A percentile compares a stretch with the other conserved stretches of the same genome.
These are phyloP conservation scores for Populus deltoides DNA, from an alignment of 345 rosid genomes.

Conservation along the genomic window DNA sequence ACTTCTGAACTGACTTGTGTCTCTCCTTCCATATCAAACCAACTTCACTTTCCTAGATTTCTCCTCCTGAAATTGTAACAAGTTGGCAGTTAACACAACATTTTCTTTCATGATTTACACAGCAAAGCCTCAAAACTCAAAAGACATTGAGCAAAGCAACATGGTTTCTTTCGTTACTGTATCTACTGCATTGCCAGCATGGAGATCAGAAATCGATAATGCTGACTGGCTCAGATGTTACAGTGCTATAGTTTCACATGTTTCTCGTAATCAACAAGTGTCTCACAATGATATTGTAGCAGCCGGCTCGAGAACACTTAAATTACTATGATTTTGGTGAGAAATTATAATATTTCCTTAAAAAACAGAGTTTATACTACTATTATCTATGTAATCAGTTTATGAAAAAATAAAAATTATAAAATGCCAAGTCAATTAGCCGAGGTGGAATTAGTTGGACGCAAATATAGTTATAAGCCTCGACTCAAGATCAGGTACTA, in stretches of 20 bases:
- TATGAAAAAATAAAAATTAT: neutral
- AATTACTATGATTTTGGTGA: too few species aligned
- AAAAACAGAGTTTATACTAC: too few species aligned
- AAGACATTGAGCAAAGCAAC: neutral
- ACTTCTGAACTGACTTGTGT: conserved; percentile 47
- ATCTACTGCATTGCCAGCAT: neutral
- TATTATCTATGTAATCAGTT: neutral
- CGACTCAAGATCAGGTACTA: too few species aligned
- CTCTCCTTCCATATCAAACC: conserved; percentile 56
- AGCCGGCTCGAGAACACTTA: too few species aligned
- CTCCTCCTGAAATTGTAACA: conserved; percentile 6
- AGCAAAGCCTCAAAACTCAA: neutral
- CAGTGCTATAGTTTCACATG: neutral
- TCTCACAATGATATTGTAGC: too few species aligned
- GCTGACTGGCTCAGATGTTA: neutral
- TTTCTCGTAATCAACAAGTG: too few species aligned
- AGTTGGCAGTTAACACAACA: neutral
- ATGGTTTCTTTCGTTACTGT: neutral
- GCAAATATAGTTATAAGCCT: neutral
- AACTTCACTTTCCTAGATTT: conserved; percentile 4
- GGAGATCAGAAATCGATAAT: neutral
- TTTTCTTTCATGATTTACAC: neutral
- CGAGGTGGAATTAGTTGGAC: neutral
- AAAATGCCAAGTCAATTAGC: neutral
- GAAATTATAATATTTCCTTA: too few species aligned